phyloP scores from a whole-genome alignment of 2,329 filamentous ascomycete genomes.

The Eutypella sp. region DNA sequence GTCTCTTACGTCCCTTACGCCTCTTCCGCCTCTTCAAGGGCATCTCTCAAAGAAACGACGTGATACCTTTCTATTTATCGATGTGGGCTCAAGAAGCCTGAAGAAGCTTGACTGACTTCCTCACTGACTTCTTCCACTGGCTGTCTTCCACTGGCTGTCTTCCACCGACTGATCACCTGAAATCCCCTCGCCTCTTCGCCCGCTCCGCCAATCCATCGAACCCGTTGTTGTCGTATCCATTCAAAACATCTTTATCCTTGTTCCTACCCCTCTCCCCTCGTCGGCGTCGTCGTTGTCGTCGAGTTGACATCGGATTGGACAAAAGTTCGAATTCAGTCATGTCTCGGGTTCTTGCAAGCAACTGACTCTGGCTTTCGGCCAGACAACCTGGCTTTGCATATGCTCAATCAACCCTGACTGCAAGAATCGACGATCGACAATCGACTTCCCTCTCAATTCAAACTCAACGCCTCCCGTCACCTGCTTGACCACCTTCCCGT shows the following conservation, averaged over 20 bases:
- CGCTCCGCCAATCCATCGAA: too few species aligned
- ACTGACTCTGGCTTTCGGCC: constrained; percentile 36
- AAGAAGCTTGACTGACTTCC: too few species aligned
- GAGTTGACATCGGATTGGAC: constrained; percentile 14
- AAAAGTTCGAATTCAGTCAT: constrained; percentile 28
- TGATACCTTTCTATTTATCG: not conserved
- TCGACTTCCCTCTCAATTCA: constrained; percentile 11
- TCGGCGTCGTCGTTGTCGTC: constrained; percentile 11
- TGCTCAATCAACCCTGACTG: constrained; percentile 17
- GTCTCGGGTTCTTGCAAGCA: constrained; percentile 31
- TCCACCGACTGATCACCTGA: too few species aligned
- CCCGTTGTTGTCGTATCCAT: constrained; percentile 9
- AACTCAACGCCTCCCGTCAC: constrained; percentile 16
- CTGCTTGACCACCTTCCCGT: constrained; percentile 3
- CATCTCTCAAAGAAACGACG: too few species aligned
- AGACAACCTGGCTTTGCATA: constrained; percentile 29
- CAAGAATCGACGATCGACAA: constrained; percentile 2
- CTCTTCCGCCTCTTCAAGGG: too few species aligned
- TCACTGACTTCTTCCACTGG: too few species aligned
- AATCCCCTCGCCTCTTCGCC: too few species aligned
- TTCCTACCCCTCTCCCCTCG: constrained; percentile 4
- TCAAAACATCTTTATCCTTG: constrained; percentile 10
- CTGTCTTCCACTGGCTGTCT: too few species aligned
- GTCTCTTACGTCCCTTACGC: too few species aligned
- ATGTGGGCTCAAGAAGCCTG: constrained; percentile 1